Evolutionary conservation across 345 rosid genomes (phyloP).

Genomic region (Anacardium occidentale): DNA sequence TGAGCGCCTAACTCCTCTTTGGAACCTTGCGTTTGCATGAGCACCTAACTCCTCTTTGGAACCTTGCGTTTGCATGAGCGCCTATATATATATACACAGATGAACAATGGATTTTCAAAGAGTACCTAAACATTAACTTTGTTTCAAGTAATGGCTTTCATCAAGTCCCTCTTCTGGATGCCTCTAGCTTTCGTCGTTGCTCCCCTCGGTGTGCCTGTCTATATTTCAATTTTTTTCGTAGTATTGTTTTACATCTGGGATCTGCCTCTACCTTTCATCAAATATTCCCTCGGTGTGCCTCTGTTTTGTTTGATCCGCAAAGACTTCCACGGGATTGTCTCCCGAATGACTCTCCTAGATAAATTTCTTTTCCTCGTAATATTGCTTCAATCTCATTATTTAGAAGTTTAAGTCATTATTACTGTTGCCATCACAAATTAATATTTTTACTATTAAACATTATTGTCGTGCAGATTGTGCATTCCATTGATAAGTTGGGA

Average conservation of each 20-base stretch:
- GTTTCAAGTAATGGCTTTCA: background rate
- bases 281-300: background rate
- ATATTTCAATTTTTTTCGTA: too few species aligned
- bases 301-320: background rate
- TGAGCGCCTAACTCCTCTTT: too few species aligned
- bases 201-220: too few species aligned
- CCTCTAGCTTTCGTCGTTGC: too few species aligned
- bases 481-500: constrained; percentile 25
- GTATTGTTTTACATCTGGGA: too few species aligned
- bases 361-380: background rate
- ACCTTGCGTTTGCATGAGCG: too few species aligned
- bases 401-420: too few species aligned
- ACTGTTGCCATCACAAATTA: background rate
- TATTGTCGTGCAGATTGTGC: background rate
- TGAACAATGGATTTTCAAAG: background rate
- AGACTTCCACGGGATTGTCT: background rate
- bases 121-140: too few species aligned
- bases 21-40: too few species aligned
- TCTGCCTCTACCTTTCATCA: background rate
- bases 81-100: too few species aligned
- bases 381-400: background rate
- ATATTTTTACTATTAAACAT: too few species aligned
- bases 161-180: background rate
- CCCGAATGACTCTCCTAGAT: background rate
- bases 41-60: too few species aligned